Base-by-base conservation (phyloP, 768 basidiomycete species). In the Mrakia blollopis region DNA sequence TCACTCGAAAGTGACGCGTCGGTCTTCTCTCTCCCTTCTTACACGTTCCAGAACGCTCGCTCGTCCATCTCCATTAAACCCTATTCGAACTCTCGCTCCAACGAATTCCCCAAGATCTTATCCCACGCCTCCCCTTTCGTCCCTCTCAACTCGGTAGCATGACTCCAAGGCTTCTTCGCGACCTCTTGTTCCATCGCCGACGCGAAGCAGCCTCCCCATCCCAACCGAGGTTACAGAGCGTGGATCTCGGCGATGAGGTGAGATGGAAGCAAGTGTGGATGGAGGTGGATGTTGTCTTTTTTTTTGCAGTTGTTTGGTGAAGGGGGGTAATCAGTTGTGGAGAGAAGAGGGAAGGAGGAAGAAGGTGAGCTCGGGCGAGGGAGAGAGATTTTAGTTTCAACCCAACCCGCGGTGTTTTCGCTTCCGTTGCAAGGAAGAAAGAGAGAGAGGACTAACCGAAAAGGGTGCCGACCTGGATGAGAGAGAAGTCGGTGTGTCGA, bases 181-280 rank as follows among this genome's bases (percentile, higher is more conserved):
- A 87, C 81, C 80, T 88, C 87, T 77, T 83, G 83, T 80, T 86
- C 85, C 78, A 88, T 84, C 47, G 85, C 85, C 72, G 9, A 44
- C 44, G 83, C 85, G 75, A 87, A 88, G 76, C 83, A 82, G 79
- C 85, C 83, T 5, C 85, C 85, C 87, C 87, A 88, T n/a, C 84
- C 84, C 37, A 82, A 81, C 52, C 87, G 85, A 54, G 87, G 86
- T 80, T 83, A 87, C 10, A 81, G 83, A 57, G 65, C 14, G 62
- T 61, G 37, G 0, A 75, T 74, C 41, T 65, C 41, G 2, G 50
- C 35, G 32, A 78, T 47, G 5, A 78, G 63, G 21, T 67, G n/a
- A 9, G 44, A 30, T 23, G 72, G 39, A 30, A 78, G 39, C 6
- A 47, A 65, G 25, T 74, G 47, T 5, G 25, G 63, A 32, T 68